Evolutionary conservation across 2,329 filamentous ascomycete genomes (phyloP), one percentile per base, ranked within the genome.

Genomic region (Didymella lethalis): DNA sequence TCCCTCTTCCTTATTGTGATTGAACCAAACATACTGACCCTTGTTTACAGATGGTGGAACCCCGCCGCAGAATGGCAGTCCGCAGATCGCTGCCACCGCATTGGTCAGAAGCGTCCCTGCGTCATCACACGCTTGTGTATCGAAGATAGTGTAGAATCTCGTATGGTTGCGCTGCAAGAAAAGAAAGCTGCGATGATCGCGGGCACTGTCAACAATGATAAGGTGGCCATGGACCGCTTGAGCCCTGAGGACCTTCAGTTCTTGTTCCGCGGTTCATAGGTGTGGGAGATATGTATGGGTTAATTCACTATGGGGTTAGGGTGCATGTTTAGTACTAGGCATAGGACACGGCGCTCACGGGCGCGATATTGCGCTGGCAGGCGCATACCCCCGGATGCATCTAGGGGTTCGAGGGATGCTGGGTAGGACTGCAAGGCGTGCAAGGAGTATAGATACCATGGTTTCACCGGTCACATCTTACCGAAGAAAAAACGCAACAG

Each of bases 31-130:
- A 5, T 68, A 46, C 76, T 76, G 66, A 80, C 51, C 26, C 14
- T 31, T 62, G 34, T 66, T 7, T 8, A 36, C 16, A 93, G 90
- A 67, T 98, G 95, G 95, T 99, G 95, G 95, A 98, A 98, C 68
- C 95, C 95, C n/a, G 93, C 93, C n/a, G 94, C 94, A 0, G 95
- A 99, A 80, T 99, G 95, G 95, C 95, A 99, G 79, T 95, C 91
- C 62, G 95, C 95, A 2, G 95, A 99, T 64, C 80, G 82, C 48
- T 83, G 81, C 66, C 95, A 98, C 79, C 93, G 95, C 55, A 99
- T 98, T 67, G 95, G 95, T 31, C 95, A 99, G 81, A 91, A 89
- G 46, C 90, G 95, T 7, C 94, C 94, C 28, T 98, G 95, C 75
- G 92, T 92, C 34, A 96, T 99, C 69, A 98, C 93, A 1, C 88